Evolutionary conservation across 768 basidiomycete genomes (phyloP).

Genomic region (Amanita muscaria): DNA sequence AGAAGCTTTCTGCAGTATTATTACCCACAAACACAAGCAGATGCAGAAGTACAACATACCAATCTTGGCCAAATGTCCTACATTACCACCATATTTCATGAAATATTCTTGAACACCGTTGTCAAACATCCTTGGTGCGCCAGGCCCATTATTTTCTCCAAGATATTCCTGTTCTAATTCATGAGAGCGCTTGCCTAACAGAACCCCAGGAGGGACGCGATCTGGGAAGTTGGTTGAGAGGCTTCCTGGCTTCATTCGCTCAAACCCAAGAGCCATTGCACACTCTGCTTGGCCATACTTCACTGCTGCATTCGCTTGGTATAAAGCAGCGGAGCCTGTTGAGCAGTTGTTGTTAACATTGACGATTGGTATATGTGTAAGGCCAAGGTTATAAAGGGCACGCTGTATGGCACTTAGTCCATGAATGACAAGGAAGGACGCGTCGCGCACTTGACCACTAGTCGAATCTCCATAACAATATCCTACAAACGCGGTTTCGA

Average conservation of each 20-base stretch:
- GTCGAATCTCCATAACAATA: constrained; percentile 79
- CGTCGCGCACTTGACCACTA: constrained; percentile 51
- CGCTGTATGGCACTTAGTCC: constrained; percentile 32
- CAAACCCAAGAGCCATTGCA: constrained; percentile 77
- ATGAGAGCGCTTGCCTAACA: constrained; percentile 33
- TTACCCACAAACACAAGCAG: neutral
- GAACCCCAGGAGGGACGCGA: constrained; percentile 36
- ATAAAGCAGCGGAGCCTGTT: constrained; percentile 73
- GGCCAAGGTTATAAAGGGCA: constrained; percentile 73
- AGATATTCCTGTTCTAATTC: constrained; percentile 42
- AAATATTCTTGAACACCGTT: constrained; percentile 76
- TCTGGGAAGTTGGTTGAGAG: constrained; percentile 59
- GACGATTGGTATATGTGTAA: constrained; percentile 76
- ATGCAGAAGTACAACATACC: constrained; percentile 31
- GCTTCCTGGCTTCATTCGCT: constrained; percentile 74
- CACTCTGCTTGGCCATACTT: constrained; percentile 66
- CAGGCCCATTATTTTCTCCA: constrained; percentile 61
- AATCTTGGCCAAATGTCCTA: constrained; percentile 68
- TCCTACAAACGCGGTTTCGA: constrained; percentile 69
- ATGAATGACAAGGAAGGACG: neutral
- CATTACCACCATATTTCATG: constrained; percentile 57
- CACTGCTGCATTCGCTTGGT: constrained; percentile 61
- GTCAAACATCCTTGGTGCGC: constrained; percentile 65
- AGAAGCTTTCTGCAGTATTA: constrained; percentile 48
- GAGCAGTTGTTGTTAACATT: constrained; percentile 89